Evolutionary conservation across 306 rosid species (phyloP).

Genomic region (Quercus rubra): DNA sequence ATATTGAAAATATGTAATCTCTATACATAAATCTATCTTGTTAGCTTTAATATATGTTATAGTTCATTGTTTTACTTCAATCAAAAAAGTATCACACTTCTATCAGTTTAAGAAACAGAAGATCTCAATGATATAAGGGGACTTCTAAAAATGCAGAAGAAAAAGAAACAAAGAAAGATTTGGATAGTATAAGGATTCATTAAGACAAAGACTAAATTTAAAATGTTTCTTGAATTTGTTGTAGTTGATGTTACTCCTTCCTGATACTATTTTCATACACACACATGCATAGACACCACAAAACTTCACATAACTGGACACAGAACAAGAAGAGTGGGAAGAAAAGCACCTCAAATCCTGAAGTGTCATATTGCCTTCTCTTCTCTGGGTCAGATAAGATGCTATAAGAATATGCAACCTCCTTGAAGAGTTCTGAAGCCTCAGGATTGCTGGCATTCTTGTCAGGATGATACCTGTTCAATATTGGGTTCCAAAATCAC

Average conservation of each 20-base stretch:
- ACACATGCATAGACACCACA: background rate
- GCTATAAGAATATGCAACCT: conserved; percentile 89
- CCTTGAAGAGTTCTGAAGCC: conserved; percentile 94
- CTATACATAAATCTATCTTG: background rate
- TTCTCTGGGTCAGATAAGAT: conserved; percentile 97
- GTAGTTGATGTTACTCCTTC: background rate
- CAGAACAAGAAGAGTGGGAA: conserved; percentile 2
- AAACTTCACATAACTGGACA: background rate
- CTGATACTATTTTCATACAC: background rate
- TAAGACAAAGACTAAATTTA: background rate
- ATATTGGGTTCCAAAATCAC: background rate
- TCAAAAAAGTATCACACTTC: background rate
- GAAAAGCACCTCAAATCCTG: conserved; percentile 86
- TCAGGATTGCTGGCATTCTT: conserved; percentile 90
- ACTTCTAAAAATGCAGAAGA: too few species aligned
- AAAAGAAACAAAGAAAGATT: background rate
- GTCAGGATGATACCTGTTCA: conserved; percentile 91
- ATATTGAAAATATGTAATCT: background rate
- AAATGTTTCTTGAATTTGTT: background rate
- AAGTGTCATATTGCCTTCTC: conserved; percentile 91
- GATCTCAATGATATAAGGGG: background rate
- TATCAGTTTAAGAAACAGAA: background rate
- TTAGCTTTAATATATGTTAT: background rate
- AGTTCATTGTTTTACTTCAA: background rate
- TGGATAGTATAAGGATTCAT: background rate